Conservation (phyloP, 2,329 filamentous ascomycete genomes). For the Sporothrix brunneoviolacea region DNA sequence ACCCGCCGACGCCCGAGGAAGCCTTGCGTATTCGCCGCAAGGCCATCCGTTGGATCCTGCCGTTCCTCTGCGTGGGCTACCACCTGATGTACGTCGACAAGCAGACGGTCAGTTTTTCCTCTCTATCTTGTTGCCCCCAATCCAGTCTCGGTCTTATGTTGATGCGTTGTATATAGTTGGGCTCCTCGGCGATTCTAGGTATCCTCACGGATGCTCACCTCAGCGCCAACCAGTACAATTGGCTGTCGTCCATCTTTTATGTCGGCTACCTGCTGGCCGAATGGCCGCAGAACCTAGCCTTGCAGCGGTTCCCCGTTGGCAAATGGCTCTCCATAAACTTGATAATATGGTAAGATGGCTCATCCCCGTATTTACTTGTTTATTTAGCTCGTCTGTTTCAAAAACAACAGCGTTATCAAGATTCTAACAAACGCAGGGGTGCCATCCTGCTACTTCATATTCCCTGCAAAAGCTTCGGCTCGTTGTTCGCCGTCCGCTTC, state of each 20-base stretch:
- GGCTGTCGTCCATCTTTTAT: constrained; percentile 37
- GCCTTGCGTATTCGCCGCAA: constrained; percentile 1
- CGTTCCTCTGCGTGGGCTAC: constrained; percentile 17
- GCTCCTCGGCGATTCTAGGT: constrained; percentile 14
- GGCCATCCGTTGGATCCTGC: constrained; percentile 7
- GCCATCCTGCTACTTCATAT: constrained; percentile 13
- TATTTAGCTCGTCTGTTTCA: too few relatives aligned
- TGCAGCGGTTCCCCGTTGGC: constrained; percentile 15
- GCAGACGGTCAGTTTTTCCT: constrained; percentile 15
- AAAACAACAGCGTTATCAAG: too few relatives aligned
- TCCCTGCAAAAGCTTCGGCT: constrained; percentile 13
- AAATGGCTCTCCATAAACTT: constrained; percentile 17
- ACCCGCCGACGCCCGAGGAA: constrained; percentile 9
- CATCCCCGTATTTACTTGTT: too few relatives aligned
- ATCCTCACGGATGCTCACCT: constrained; percentile 10
- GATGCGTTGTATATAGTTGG: too few relatives aligned
- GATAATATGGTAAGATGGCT: too few relatives aligned
- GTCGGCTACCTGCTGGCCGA: constrained; percentile 42
- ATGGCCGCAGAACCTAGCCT: constrained; percentile 37
- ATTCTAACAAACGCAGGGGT: too few relatives aligned
- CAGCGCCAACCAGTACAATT: constrained; percentile 14
- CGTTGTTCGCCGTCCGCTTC: constrained; percentile 22
- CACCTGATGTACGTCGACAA: constrained; percentile 18
- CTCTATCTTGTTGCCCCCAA: too few relatives aligned
- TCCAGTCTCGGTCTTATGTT: too few relatives aligned